Evolutionary conservation across 2,329 filamentous ascomycete genomes (phyloP), one percentile per base, ranked within the genome.

Genomic region (Aspergillus aculeatus): DNA sequence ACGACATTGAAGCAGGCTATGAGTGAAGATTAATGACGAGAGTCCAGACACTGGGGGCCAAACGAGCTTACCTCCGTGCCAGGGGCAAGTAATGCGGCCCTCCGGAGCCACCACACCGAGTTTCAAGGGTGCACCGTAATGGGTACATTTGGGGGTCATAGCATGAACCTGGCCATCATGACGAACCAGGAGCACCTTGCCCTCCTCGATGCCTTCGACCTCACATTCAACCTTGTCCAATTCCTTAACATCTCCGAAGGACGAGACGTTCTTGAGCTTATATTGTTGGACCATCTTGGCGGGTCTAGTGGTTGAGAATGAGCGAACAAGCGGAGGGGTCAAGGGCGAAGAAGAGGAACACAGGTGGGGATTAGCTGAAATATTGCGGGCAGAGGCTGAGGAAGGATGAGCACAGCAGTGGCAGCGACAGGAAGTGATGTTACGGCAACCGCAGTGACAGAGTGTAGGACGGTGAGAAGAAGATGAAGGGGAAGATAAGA

Each of bases 81-180:
- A 98, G 3, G 94, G 92, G 75, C 95, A 99, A 6, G 91, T 96
- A 63, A 99, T 77, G 54, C 92, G 84, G 5, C 95, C 95, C 66
- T 90, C 88, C 2, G 86, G 85, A 7, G 91, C 91, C 64, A 99
- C 78, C 7, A 98, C 88, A 56, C 95, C 95, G 67, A 94, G 92
- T 56, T 87, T 86, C 65, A 99, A 79, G 14, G 95, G 95, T 47
- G 94, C 95, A 35, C 95, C 94, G 73, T 96, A 98, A 78, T 98
- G 94, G 14, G 86, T 88, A 73, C 95, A 99, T 67, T 89, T 95
- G 44, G 91, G 81, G 38, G 90, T 92, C 38, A 96, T 76, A 31
- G 93, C 95, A 72, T 93, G 88, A 16, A 94, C 80, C 67, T 89
- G 85, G 66, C 89, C 89, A 56, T 86, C 87, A 11, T 89, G 83